A percentile compares a stretch with the other conserved stretches of the same genome.
These are phyloP conservation scores for Blastocystis sp. DNA, from an alignment of 352 stramenopile genomes.

Conservation along the genomic window DNA sequence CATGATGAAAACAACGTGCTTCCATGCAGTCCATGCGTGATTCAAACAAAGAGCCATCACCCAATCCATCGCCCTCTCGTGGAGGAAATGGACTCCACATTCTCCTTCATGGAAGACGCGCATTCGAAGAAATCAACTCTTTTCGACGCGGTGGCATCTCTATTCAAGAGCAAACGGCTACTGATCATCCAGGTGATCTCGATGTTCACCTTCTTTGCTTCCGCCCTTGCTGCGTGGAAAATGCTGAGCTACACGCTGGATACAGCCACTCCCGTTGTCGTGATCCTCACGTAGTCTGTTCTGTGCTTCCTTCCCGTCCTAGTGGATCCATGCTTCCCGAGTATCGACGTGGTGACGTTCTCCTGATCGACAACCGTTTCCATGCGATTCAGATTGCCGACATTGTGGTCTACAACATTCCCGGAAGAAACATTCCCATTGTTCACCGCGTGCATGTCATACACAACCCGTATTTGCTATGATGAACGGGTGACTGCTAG, in stretches of 20 bases:
- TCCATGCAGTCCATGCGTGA: too few relatives aligned
- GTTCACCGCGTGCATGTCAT: conserved; percentile 66
- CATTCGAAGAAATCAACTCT: conserved; percentile 9
- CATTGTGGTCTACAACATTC: conserved; percentile 67
- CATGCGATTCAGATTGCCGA: conserved; percentile 54
- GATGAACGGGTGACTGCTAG: neutral
- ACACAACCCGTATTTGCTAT: conserved; percentile 54
- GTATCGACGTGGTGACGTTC: conserved; percentile 60
- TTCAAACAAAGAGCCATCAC: too few relatives aligned
- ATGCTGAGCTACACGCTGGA: conserved; percentile 20
- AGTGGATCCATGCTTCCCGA: conserved; percentile 66
- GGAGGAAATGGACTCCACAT: neutral
- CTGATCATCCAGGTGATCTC: conserved; percentile 34
- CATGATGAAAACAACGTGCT: too few relatives aligned
- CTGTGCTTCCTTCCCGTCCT: neutral
- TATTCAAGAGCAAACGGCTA: conserved; percentile 60
- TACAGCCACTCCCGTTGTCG: conserved; percentile 60
- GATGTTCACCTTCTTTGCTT: conserved; percentile 62
- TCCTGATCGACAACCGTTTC: conserved; percentile 58
- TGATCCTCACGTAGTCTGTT: conserved; percentile 59
- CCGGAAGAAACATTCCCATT: conserved; percentile 64
- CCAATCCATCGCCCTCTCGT: neutral
- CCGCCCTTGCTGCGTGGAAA: conserved; percentile 49
- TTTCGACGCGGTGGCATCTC: conserved; percentile 7
- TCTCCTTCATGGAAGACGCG: conserved; percentile 13